Conservation (phyloP, 768 basidiomycete species). For the Amanita rubescens region DNA sequence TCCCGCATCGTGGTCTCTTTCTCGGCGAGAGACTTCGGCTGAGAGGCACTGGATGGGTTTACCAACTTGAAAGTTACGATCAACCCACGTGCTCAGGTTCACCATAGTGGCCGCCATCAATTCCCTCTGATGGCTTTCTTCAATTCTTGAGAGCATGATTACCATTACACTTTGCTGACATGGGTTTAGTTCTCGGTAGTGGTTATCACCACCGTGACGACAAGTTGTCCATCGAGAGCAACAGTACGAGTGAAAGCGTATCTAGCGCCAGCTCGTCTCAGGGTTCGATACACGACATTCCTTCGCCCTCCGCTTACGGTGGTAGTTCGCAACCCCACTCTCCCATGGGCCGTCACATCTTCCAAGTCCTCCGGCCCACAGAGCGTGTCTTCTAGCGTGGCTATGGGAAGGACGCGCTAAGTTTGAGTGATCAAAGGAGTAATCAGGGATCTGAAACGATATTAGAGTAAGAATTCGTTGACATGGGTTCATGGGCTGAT, state of each 20-base stretch:
- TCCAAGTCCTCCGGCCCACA: conserved; percentile 60
- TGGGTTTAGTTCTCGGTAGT: conserved; percentile 30
- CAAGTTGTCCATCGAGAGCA: conserved; percentile 33
- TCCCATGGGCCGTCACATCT: conserved; percentile 43
- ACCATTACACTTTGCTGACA: no score
- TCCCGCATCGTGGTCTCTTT: no score
- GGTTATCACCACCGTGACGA: conserved; percentile 21
- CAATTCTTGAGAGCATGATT: no score
- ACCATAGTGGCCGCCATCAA: no score
- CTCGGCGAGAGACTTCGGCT: no score
- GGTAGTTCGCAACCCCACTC: conserved; percentile 47
- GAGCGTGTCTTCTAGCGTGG: conserved; percentile 46
- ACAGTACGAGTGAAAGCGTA: conserved; percentile 60
- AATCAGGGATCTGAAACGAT: conserved; percentile 66
- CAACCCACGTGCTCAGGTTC: no score
- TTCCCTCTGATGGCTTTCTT: no score
- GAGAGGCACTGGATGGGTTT: no score
- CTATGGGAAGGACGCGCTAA: conserved; percentile 38
- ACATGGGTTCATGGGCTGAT: conserved; percentile 2
- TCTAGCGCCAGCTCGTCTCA: conserved; percentile 70
- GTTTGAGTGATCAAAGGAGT: conserved; percentile 48
- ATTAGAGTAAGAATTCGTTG: conserved; percentile 35
- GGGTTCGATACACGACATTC: conserved; percentile 76
- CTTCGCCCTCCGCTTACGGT: conserved; percentile 61
- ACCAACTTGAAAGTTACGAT: no score